Base-by-base conservation (phyloP, 805 yeast genomes). In the Wickerhamomyces rabaulensis region DNA sequence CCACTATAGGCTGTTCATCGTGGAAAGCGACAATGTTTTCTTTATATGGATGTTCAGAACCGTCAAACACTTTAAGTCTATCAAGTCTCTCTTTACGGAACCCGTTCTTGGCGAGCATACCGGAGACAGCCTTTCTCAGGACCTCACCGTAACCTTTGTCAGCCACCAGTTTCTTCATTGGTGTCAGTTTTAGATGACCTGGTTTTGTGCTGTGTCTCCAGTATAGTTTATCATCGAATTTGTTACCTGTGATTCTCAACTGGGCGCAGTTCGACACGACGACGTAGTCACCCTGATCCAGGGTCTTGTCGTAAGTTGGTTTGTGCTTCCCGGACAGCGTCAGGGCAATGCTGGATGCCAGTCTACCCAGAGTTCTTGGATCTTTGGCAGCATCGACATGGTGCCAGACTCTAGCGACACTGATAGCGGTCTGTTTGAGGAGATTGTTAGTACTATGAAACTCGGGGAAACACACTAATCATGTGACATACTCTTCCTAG, bases 321-420 rank as follows among this genome's bases (percentile, higher is more conserved):
- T 94, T 94, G 70, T 94, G 97, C 66, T 94, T 94, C n/a, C 99
- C 99, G 68, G 87, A 89, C 38, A 94, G 74, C 0, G 94, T 82
- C 26, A 81, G 73, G 22, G 99, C 97, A 47, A 94, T 90, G 47
- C 83, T 76, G 1, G 96, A 75, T 4, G 99, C 98, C 47, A 94
- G 66, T 62, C 98, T 84, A 63, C 99, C 99, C 41, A 94, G 68
- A 0, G 97, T 83, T 60, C 99, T 79, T 33, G 73, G 68, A 46
- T 94, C 99, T 42, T 79, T 75, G 13, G 95, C 87, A 31, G 89
- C 77, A 64, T 95, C 98, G 31, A 94, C 87, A 63, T 91, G 96
- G 63, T 92, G 98, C 99, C 99, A 94, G 39, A 84, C 75, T 54
- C 96, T 77, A 38, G 96, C 84, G 55, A 87, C 80, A 3, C 95